Base-by-base conservation (phyloP, 2,329 filamentous ascomycete species). In the Zasmidium angulare region DNA sequence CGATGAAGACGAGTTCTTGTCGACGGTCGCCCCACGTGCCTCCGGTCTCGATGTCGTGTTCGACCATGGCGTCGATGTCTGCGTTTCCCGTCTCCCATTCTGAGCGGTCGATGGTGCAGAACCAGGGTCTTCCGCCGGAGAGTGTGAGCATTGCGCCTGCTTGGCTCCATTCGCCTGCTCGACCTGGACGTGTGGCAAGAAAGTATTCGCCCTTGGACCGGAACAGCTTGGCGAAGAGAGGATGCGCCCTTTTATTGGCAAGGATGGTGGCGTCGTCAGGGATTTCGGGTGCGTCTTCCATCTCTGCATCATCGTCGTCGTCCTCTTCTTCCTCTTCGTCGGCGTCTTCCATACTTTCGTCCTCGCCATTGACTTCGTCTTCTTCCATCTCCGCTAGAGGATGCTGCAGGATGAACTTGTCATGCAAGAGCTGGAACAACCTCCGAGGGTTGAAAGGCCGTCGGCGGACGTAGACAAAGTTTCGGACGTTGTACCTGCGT, bases 1-100 rank as follows among this genome's bases (percentile, higher is more conserved):
- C 88, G 58, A 91, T 90, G 61, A 91, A 89, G 2, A 91, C 88
- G 6, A 91, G 71, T 71, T 91, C 88, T 69, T 91, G 88, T 1
- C 88, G 78, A 1, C 88, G 79, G 65, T 91, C 88, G 0, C 86
- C 88, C 86, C 87, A 90, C 9, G 75, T 74, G 1, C 74, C 76
- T 19, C 69, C 68, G 3, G 74, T 75, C 26, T 77, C 71, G 54
- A 84, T 82, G 58, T 84, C 81, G 29, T 81, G 75, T 53, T 75
- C 70, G 46, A 84, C 81, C 11, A 79, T 78, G 46, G 75, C 71
- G 22, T 75, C 67, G 1, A 83, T 81, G 12, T 81, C 80, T 23
- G 74, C 68, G 60, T 80, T 79, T 11, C 80, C 78, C 0, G 77
- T 80, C 77, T 81, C 82, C 3, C 75, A 74, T 50, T 82, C 81